Evolutionary conservation across 306 rosid genomes (phyloP).

Genomic region (Macrotyloma uniflorum): DNA sequence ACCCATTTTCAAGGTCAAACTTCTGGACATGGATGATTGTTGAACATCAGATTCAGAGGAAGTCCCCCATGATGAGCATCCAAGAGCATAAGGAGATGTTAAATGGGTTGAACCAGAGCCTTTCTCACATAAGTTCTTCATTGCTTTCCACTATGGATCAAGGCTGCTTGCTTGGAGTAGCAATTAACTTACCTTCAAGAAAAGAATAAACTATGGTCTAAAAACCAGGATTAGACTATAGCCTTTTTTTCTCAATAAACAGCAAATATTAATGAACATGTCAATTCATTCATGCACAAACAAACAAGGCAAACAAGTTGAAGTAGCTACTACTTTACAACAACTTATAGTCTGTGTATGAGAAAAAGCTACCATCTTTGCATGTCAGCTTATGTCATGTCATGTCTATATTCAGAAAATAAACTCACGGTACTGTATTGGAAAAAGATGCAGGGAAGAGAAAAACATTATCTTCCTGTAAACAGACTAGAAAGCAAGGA

Average conservation of each 20-base stretch:
- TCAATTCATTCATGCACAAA: not conserved
- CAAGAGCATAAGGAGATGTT: conserved; percentile 31
- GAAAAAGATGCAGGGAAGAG: not conserved
- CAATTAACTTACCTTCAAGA: conserved; percentile 36
- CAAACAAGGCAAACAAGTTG: not conserved
- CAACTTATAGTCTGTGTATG: not conserved
- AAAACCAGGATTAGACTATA: conserved; percentile 33
- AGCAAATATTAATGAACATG: not conserved
- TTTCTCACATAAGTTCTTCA: conserved; percentile 42
- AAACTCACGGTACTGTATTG: not conserved
- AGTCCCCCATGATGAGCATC: conserved; percentile 39
- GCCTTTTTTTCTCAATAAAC: not conserved
- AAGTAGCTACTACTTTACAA: not conserved
- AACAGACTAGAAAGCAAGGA: not conserved
- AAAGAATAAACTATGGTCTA: not conserved
- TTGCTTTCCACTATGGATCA: conserved; percentile 32
- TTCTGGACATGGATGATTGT: conserved; percentile 50
- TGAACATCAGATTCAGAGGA: conserved; percentile 43
- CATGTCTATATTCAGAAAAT: not conserved
- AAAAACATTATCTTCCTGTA: not conserved
- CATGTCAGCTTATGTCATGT: not conserved
- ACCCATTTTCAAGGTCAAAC: conserved; percentile 54
- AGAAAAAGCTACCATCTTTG: not conserved
- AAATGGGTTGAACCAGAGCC: conserved; percentile 36
- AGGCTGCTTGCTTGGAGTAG: conserved; percentile 8